Evolutionary conservation across 2,329 filamentous ascomycete species (phyloP).

Genomic region (Fusarium solani-melongenae): DNA sequence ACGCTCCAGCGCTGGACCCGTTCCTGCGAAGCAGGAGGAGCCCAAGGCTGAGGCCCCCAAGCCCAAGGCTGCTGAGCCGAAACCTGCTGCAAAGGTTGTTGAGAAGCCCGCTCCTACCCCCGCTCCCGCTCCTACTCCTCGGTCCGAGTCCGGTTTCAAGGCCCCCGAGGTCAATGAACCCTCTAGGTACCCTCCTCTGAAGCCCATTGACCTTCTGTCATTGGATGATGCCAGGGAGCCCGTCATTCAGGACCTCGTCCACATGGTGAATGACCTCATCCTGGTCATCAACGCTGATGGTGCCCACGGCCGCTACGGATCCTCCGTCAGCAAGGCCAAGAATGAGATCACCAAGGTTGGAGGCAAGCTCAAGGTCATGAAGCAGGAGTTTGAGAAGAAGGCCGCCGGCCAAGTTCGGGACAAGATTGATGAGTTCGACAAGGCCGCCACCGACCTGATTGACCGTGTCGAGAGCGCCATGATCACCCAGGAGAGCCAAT

Average conservation of each 20-base stretch:
- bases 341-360: conserved; percentile 82
- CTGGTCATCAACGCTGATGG: conserved; percentile 90
- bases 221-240: conserved; percentile 83
- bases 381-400: conserved; percentile 73
- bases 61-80: conserved; percentile 33
- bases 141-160: conserved; percentile 54
- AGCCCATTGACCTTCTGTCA: conserved; percentile 81
- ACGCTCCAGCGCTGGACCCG: conserved; percentile 68
- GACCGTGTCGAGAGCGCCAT: conserved; percentile 87
- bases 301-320: conserved; percentile 79
- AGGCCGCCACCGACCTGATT: conserved; percentile 87
- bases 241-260: conserved; percentile 91
- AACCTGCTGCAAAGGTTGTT: conserved; percentile 42
- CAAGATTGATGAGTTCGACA: conserved; percentile 83
- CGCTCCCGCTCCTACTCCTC: conserved; percentile 37
- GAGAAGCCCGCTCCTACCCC: conserved; percentile 49
- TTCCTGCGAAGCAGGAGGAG: conserved; percentile 47
- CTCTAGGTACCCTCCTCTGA: conserved; percentile 70
- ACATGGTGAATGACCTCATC: conserved; percentile 96
- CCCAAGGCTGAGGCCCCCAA: conserved; percentile 49
- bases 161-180: conserved; percentile 74
- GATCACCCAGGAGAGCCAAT: conserved; percentile 81
- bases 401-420: conserved; percentile 80
- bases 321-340: conserved; percentile 87
- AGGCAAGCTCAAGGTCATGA: conserved; percentile 79